Conservation (phyloP, 208 protist species). For the Wallacemonas rigidus region DNA sequence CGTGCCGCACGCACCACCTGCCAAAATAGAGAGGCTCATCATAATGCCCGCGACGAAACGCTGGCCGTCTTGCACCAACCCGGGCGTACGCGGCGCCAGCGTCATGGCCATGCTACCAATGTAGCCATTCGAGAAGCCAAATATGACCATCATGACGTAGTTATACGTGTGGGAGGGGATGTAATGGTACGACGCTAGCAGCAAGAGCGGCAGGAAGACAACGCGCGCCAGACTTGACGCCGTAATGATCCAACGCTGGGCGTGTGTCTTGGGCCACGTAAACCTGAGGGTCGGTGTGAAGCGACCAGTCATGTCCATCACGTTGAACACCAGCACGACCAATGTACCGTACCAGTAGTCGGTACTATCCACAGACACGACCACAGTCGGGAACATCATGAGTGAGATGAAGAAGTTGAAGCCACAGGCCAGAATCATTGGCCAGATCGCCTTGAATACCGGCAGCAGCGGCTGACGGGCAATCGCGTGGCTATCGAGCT, state of each 20-base stretch:
- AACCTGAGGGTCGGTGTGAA: constrained; percentile 43
- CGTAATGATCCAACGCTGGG: constrained; percentile 41
- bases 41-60: constrained; percentile 58
- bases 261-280: constrained; percentile 36
- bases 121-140: constrained; percentile 65
- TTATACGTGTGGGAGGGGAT: constrained; percentile 47
- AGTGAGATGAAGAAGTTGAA: constrained; percentile 65
- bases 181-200: constrained; percentile 59
- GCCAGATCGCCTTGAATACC: constrained; percentile 29
- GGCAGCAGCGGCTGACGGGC: constrained; percentile 17
- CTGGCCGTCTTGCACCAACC: constrained; percentile 42
- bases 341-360: constrained; percentile 63
- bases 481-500: constrained; percentile 25
- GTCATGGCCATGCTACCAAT: constrained; percentile 49
- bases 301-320: constrained; percentile 49
- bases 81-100: constrained; percentile 36
- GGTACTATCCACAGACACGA: constrained; percentile 37
- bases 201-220: constrained; percentile 55
- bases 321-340: constrained; percentile 66
- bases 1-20: constrained; percentile 42
- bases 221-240: constrained; percentile 39
- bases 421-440: constrained; percentile 41
- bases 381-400: constrained; percentile 59
- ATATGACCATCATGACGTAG: constrained; percentile 57
- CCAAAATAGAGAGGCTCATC: constrained; percentile 57